Evolutionary conservation across 306 rosid genomes (phyloP).

Genomic region (Oxytropis ochrocephala): DNA sequence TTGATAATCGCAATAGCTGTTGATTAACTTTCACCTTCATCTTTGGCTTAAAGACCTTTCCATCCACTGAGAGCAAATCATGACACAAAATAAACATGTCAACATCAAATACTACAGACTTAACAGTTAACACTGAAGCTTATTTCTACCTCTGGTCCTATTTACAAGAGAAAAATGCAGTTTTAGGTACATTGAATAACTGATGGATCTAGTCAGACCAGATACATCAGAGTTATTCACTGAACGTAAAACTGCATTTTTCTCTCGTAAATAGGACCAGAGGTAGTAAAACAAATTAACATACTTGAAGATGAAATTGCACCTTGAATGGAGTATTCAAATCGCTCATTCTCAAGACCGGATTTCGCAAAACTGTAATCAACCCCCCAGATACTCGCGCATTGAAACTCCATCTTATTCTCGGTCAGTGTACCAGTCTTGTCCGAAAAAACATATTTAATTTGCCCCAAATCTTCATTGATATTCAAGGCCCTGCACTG

Average conservation of each 20-base stretch:
- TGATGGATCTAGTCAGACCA: too few species aligned
- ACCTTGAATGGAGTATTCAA: slow-evolving; percentile 58
- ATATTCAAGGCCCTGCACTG: slow-evolving; percentile 95
- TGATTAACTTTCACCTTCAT: slow-evolving; percentile 71
- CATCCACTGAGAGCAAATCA: slow-evolving; percentile 49
- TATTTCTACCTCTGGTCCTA: too few species aligned
- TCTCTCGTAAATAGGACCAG: too few species aligned
- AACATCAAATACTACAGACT: not conserved
- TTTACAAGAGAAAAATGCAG: too few species aligned
- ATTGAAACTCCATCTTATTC: slow-evolving; percentile 95
- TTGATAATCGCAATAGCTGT: slow-evolving; percentile 47
- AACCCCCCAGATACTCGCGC: slow-evolving; percentile 79
- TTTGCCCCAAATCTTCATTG: slow-evolving; percentile 95
- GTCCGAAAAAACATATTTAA: slow-evolving; percentile 86
- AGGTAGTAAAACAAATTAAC: not conserved
- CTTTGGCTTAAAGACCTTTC: slow-evolving; percentile 60
- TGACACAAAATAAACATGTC: slow-evolving; percentile 15
- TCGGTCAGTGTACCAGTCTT: slow-evolving; percentile 97
- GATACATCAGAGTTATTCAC: too few species aligned
- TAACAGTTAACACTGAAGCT: not conserved
- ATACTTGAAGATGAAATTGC: not conserved
- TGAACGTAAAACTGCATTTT: too few species aligned
- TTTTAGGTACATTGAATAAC: too few species aligned
- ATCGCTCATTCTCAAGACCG: slow-evolving; percentile 34
- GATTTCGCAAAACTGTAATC: slow-evolving; percentile 50